Percentiles rank a stretch among this genome's conserved stretches.
Conservation (phyloP, 257 asterid species). For the Gardenia jasminoides region DNA sequence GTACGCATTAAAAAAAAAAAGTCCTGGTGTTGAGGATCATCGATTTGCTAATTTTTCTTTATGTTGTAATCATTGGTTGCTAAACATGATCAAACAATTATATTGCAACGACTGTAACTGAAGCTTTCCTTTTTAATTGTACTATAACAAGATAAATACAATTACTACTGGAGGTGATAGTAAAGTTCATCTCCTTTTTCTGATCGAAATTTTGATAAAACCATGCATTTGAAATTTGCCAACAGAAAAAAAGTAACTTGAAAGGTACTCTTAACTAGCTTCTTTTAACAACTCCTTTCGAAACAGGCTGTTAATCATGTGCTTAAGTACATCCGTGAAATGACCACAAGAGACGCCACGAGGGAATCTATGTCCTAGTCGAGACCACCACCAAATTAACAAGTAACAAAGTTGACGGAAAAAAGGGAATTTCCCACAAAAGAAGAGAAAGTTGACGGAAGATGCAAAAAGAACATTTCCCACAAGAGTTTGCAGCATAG, state of each 20-base stretch:
- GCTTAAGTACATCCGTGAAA: background rate
- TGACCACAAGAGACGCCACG: conserved; percentile 2
- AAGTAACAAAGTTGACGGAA: background rate
- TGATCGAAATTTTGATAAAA: background rate
- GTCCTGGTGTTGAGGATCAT: background rate
- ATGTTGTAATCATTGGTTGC: background rate
- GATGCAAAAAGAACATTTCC: conserved; percentile 23
- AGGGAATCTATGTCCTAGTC: conserved; percentile 3
- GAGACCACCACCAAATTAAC: conserved; percentile 10
- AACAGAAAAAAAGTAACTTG: background rate
- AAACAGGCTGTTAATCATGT: conserved; percentile 21
- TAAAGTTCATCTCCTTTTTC: background rate
- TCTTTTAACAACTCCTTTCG: background rate
- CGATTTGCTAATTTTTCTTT: background rate
- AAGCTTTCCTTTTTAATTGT: background rate
- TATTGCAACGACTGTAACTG: background rate
- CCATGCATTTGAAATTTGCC: background rate
- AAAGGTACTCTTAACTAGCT: background rate
- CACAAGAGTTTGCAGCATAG: conserved; percentile 9
- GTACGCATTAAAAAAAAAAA: background rate
- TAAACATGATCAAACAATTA: background rate
- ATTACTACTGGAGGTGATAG: background rate
- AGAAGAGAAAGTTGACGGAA: conserved; percentile 17
- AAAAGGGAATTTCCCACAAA: background rate
- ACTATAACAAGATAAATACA: background rate